Percentiles rank a stretch among this genome's conserved stretches.
Evolutionary conservation across 192 early-diverging fungal genomes (phyloP).

Genomic region (Mortierella antarctica): DNA sequence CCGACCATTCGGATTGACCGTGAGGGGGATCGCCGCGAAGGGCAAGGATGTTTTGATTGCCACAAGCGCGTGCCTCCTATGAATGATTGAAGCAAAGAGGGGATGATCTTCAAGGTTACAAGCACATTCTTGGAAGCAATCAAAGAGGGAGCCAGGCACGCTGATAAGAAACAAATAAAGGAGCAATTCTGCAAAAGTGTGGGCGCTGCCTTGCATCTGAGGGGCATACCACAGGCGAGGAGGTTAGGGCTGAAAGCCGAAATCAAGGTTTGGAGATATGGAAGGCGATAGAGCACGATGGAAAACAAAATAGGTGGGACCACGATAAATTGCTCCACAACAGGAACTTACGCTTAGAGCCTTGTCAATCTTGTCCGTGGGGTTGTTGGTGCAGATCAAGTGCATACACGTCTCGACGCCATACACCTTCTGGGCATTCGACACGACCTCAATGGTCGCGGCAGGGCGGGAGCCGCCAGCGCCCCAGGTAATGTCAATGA

Average conservation of each 20-base stretch:
- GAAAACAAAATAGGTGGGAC: too few relatives aligned
- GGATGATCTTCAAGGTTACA: not conserved
- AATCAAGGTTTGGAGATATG: conserved; percentile 26
- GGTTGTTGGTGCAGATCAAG: conserved; percentile 98
- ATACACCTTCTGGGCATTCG: conserved; percentile 91
- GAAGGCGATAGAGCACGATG: too few relatives aligned
- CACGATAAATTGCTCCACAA: too few relatives aligned
- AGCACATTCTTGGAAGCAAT: conserved; percentile 1
- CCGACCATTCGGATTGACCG: conserved; percentile 82
- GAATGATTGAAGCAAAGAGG: not conserved
- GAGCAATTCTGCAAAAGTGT: not conserved
- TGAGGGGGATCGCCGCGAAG: conserved; percentile 95
- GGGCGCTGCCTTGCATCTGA: not conserved
- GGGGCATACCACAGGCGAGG: not conserved
- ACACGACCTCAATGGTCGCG: conserved; percentile 87
- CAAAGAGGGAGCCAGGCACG: not conserved
- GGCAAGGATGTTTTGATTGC: conserved; percentile 97
- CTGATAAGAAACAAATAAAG: not conserved
- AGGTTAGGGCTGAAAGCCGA: not conserved
- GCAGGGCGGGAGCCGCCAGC: conserved; percentile 92
- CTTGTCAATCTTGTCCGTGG: conserved; percentile 84
- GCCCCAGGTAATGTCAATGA: conserved; percentile 90
- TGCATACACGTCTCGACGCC: conserved; percentile 98
- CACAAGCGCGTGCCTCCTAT: conserved; percentile 86
- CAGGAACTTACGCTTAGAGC: conserved; percentile 74